A percentile compares a stretch with the other conserved stretches of the same genome.
phyloP scores from a whole-genome alignment of 495 filamentous ascomycete species.

The Hypoxylon lienhwacheense region DNA sequence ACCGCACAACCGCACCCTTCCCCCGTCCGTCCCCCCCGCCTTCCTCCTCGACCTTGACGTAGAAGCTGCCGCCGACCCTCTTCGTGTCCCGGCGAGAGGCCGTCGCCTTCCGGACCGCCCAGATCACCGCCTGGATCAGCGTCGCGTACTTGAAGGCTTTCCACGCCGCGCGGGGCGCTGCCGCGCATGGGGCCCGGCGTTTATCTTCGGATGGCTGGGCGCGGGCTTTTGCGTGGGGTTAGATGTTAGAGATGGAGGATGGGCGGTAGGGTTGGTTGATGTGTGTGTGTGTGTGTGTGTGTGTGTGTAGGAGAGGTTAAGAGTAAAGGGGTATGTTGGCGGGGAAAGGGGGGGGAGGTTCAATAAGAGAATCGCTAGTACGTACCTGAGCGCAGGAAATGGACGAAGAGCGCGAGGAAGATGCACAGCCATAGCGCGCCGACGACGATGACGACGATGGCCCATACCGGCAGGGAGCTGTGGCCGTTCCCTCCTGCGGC shows the following conservation, averaged over 20 bases:
- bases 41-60: conserved; percentile 14
- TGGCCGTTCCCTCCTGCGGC: neutral
- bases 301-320: no score
- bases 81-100: conserved; percentile 2
- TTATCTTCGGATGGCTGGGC: no score
- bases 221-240: no score
- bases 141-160: conserved; percentile 18
- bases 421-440: conserved; percentile 10
- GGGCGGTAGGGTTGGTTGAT: no score
- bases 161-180: conserved; percentile 10
- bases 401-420: conserved; percentile 6
- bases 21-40: conserved; percentile 3
- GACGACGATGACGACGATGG: conserved; percentile 6
- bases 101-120: conserved; percentile 10
- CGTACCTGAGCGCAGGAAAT: conserved; percentile 11
- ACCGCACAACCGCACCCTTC: no score
- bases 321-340: neutral
- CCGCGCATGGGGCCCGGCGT: neutral
- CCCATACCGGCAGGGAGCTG: conserved; percentile 8
- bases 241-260: no score
- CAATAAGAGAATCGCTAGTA: neutral
- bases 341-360: neutral
- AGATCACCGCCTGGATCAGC: conserved; percentile 10
- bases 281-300: no score
- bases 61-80: conserved; percentile 22